phyloP scores from a whole-genome alignment of 495 filamentous ascomycete species.

The Penicillium chermesinum region DNA sequence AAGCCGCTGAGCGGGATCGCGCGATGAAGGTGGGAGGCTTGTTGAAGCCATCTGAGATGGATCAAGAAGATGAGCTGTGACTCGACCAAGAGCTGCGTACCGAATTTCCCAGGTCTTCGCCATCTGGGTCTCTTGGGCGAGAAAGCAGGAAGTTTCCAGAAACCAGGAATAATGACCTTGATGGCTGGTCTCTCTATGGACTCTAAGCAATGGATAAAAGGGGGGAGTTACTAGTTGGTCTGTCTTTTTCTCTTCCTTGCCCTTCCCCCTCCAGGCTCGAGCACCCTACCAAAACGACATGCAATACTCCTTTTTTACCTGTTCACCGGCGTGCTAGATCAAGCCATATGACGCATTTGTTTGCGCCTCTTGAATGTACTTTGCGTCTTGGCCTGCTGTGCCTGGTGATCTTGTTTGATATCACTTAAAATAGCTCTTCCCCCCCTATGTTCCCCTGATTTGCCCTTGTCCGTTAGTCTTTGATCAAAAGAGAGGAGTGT shows the following conservation, averaged over 20 bases:
- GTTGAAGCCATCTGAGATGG: constrained; percentile 88
- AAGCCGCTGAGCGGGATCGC: constrained; percentile 75
- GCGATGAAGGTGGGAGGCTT: constrained; percentile 89
- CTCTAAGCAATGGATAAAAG: constrained; percentile 25
- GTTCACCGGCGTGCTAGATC: neutral
- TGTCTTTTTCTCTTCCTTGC: neutral
- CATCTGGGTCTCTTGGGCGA: constrained; percentile 9
- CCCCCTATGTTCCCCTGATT: neutral
- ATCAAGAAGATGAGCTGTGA: constrained; percentile 91
- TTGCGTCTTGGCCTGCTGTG: constrained; percentile 1
- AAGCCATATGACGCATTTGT: neutral
- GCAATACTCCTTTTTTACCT: neutral
- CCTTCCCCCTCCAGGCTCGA: too few relatives aligned
- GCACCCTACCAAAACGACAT: neutral
- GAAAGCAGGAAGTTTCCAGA: constrained; percentile 4
- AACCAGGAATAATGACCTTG: constrained; percentile 24
- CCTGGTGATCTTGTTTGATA: constrained; percentile 13
- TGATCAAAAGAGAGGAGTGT: neutral
- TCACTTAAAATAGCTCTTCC: constrained; percentile 6
- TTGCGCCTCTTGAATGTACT: constrained; percentile 3
- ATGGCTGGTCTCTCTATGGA: constrained; percentile 41
- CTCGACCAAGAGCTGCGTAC: constrained; percentile 61
- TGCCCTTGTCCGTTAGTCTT: neutral
- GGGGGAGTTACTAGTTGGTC: too few relatives aligned
- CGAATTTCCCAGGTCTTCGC: constrained; percentile 39